Evolutionary conservation across 116 monocot species (phyloP), one percentile per base, ranked within the genome.

Genomic region (Posidonia oceanica): DNA sequence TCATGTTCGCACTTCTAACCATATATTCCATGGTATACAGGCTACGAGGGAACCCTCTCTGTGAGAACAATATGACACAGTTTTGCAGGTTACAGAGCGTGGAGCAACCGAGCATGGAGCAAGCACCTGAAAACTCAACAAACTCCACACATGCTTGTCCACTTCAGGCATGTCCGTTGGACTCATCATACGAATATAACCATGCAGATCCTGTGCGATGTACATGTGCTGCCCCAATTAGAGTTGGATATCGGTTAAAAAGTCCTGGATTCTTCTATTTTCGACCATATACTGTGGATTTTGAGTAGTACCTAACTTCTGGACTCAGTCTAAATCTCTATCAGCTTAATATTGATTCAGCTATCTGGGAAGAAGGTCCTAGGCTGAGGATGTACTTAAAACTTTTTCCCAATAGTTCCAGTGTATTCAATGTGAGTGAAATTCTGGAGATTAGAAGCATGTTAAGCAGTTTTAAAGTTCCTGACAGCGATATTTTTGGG

Each of bases 41-140:
- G 87, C 38, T 98, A 61, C 72, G 72, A 73, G 97, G 97, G n/a
- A 98, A 98, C 82, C 97, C 97, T 69, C 74, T 98, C 29, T 98
- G 97, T 79, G 10, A 52, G 67, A 81, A 67, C 21, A 60, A 76
- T 37, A 80, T 84, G 39, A 36, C 42, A 52, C 78, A 66, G 54
- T 92, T 82, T 76, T 98, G 97, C 78, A 80, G 78, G 53, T 7
- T 51, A 66, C 72, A 80, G n/a, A n/a, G n/a, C n/a, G n/a, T n/a
- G n/a, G n/a, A n/a, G n/a, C n/a, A n/a, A n/a, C n/a, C n/a, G 60
- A 60, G 13, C 52, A 22, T 75, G 76, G 64, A 39, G 53, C 76
- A 79, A 51, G 17, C 39, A 71, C 48, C 77, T 73, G 84, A 71
- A 63, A 69, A 44, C 55, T 52, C 70, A 55, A 2, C 64, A 67